These are phyloP conservation scores for Sarcocystis neurona DNA, from an alignment of 169 alveolate genomes.

Conservation along the genomic window DNA sequence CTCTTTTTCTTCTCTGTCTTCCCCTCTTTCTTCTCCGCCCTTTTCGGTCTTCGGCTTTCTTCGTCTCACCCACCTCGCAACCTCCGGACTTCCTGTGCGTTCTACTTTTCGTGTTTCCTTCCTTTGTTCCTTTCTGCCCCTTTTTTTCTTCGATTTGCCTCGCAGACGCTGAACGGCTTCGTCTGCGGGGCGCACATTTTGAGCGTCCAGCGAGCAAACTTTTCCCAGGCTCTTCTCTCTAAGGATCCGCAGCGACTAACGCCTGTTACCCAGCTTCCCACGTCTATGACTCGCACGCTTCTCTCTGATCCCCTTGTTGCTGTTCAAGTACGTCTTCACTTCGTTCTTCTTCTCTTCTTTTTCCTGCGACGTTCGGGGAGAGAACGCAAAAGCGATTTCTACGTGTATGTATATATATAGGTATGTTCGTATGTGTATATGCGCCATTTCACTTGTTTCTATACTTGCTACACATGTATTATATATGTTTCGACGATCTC, in stretches of 20 bases:
- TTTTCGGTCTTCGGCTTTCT: too few species aligned
- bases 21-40: not conserved
- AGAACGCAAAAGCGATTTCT: not conserved
- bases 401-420: too few species aligned
- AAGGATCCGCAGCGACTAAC: slow-evolving; percentile 39
- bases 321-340: slow-evolving; percentile 66
- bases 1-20: not conserved
- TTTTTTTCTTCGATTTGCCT: not conserved
- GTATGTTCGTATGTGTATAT: too few species aligned
- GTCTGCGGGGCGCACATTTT: slow-evolving; percentile 64
- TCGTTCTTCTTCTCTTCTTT: too few species aligned
- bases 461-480: too few species aligned
- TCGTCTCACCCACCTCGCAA: too few species aligned
- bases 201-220: slow-evolving; percentile 64
- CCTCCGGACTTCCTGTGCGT: not conserved
- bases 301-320: slow-evolving; percentile 82
- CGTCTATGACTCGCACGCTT: slow-evolving; percentile 81
- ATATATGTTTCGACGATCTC: too few species aligned
- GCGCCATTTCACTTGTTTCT: too few species aligned
- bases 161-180: slow-evolving; percentile 67
- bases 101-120: not conserved
- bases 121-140: not conserved
- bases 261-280: slow-evolving; percentile 81
- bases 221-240: slow-evolving; percentile 36
- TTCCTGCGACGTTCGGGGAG: not conserved